Percentiles rank a stretch among this genome's conserved stretches.
Evolutionary conservation across 208 protist species (phyloP).

Genomic region (Leishmania aethiopica): DNA sequence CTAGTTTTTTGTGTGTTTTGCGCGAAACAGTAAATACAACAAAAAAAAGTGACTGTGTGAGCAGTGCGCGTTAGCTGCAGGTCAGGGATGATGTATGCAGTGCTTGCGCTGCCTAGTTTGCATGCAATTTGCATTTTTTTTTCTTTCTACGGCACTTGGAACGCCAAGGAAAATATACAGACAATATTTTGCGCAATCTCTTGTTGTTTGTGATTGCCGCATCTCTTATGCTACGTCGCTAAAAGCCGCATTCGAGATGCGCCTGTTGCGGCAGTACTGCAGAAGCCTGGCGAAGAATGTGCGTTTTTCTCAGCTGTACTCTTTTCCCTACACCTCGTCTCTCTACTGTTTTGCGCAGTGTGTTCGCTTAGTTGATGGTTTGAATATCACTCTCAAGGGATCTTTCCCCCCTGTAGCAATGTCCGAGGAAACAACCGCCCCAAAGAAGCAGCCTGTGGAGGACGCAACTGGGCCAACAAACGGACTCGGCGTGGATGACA

Average conservation of each 20-base stretch:
- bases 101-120: background rate
- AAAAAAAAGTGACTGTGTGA: conserved; percentile 1
- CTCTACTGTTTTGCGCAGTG: background rate
- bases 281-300: background rate
- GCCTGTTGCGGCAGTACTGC: background rate
- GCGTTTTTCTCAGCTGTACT: background rate
- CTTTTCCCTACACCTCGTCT: background rate
- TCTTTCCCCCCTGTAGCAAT: conserved; percentile 4
- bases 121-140: background rate
- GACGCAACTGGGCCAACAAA: background rate
- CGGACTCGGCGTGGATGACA: conserved; percentile 56
- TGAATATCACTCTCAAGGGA: background rate
- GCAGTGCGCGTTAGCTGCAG: background rate
- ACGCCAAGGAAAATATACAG: background rate
- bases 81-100: too few relatives aligned
- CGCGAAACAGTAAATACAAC: background rate
- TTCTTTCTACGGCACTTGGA: background rate
- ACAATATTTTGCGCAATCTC: background rate
- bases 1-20: conserved; percentile 23
- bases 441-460: conserved; percentile 15
- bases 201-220: background rate
- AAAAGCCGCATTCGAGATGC: background rate
- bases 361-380: background rate
- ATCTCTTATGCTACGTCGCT: background rate
- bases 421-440: conserved; percentile 13